phyloP scores from a whole-genome alignment of 306 rosid species.

The Argentina anserina region DNA sequence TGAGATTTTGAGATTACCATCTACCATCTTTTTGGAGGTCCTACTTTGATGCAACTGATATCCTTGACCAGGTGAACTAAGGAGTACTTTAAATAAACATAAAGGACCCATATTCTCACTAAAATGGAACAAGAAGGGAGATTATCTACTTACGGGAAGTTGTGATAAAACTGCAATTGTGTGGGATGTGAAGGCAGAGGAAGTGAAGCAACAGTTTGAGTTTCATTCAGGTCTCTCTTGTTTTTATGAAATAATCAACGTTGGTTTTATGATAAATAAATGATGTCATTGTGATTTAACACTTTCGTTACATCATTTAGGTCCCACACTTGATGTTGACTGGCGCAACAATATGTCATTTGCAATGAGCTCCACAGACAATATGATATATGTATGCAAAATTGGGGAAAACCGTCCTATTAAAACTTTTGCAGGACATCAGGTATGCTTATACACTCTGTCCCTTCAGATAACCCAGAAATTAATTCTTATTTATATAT shows the following conservation, averaged over 20 bases:
- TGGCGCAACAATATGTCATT: slow-evolving; percentile 92
- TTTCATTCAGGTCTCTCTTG: slow-evolving; percentile 66
- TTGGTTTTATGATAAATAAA: not conserved
- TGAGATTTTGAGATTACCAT: not conserved
- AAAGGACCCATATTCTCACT: slow-evolving; percentile 90
- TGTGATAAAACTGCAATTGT: slow-evolving; percentile 93
- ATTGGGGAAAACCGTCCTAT: slow-evolving; percentile 76
- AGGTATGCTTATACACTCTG: slow-evolving; percentile 42
- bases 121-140: slow-evolving; percentile 96
- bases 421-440: slow-evolving; percentile 82
- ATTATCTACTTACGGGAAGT: slow-evolving; percentile 93
- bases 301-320: slow-evolving; percentile 32
- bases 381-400: slow-evolving; percentile 87
- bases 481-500: not conserved
- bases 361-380: slow-evolving; percentile 86
- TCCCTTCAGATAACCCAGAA: not conserved
- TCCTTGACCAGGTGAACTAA: slow-evolving; percentile 63
- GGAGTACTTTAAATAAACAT: slow-evolving; percentile 77
- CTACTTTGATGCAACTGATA: slow-evolving; percentile 18
- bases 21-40: not conserved
- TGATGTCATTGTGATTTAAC: slow-evolving; percentile 21
- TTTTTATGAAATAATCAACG: not conserved
- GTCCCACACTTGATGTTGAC: slow-evolving; percentile 94
- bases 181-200: slow-evolving; percentile 89
- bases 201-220: slow-evolving; percentile 89